Conservation (phyloP, 2,329 filamentous ascomycete genomes). For the Trichoderma afroharzianum region DNA sequence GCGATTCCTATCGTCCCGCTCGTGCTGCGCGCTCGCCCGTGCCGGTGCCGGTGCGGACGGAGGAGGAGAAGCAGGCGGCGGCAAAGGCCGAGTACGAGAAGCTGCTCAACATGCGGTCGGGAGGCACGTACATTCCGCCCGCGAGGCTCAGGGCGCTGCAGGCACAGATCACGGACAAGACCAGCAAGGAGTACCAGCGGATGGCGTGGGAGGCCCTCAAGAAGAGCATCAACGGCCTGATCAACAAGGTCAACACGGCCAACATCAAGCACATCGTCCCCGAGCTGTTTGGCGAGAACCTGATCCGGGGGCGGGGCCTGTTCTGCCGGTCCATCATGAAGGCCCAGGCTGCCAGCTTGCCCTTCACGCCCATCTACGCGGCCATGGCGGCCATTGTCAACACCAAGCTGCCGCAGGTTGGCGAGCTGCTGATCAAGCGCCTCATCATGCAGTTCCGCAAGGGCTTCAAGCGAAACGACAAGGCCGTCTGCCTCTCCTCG, state of each 20-base stretch:
- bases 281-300: slow-evolving; percentile 91
- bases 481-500: slow-evolving; percentile 87
- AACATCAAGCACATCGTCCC: slow-evolving; percentile 98
- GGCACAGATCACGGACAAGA: slow-evolving; percentile 95
- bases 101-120: slow-evolving; percentile 85
- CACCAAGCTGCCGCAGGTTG: slow-evolving; percentile 92
- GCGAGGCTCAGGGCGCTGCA: slow-evolving; percentile 87
- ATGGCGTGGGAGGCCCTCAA: slow-evolving; percentile 99
- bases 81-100: slow-evolving; percentile 94
- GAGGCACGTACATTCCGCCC: slow-evolving; percentile 94
- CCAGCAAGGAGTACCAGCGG: slow-evolving; percentile 93
- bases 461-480: slow-evolving; percentile 93
- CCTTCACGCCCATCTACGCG: slow-evolving; percentile 94
- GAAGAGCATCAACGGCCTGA: slow-evolving; percentile 96
- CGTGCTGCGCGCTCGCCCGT: slow-evolving; percentile 33
- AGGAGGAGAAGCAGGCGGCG: slow-evolving; percentile 81
- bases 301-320: slow-evolving; percentile 83
- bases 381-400: slow-evolving; percentile 96
- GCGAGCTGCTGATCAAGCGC: slow-evolving; percentile 81
- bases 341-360: slow-evolving; percentile 90
- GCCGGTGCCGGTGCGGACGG: slow-evolving; percentile 49
- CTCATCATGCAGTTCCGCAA: slow-evolving; percentile 92
- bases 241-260: slow-evolving; percentile 98
- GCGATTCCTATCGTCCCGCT: slow-evolving; percentile 48
- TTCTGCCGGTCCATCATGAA: slow-evolving; percentile 99